phyloP scores from a whole-genome alignment of 345 rosid species.

The Lenwebbia sp. region DNA sequence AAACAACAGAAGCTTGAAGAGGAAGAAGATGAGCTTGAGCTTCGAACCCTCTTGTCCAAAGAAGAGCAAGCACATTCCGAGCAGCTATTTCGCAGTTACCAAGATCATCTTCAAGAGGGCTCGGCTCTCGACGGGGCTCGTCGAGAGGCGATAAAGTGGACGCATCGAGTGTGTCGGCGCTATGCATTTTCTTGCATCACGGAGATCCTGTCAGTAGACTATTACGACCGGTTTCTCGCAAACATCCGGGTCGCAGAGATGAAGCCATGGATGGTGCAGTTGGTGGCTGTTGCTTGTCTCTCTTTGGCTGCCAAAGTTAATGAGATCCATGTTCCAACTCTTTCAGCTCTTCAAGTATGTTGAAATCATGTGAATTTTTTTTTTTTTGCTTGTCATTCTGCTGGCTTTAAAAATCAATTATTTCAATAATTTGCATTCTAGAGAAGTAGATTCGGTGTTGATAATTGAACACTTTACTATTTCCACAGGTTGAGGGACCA shows the following conservation, averaged over 20 bases:
- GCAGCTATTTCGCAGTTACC: not conserved
- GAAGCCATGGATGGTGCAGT: constrained; percentile 6
- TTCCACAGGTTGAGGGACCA: constrained; percentile 34
- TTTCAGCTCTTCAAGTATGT: constrained; percentile 1
- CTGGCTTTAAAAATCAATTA: not conserved
- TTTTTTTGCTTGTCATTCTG: not conserved
- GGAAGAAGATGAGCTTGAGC: not conserved
- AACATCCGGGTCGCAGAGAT: not conserved
- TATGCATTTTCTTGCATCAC: not conserved
- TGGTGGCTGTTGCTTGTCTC: constrained; percentile 4
- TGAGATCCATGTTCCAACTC: not conserved
- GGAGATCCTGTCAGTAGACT: not conserved
- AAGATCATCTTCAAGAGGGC: not conserved
- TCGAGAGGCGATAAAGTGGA: not conserved
- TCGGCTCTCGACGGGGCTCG: not conserved
- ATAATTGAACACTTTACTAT: not conserved
- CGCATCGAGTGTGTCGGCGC: not conserved
- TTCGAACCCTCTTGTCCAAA: not conserved
- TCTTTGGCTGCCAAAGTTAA: constrained; percentile 6
- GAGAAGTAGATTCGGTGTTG: not conserved
- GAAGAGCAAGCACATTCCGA: not conserved
- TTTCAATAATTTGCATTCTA: not conserved
- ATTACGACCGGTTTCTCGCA: not conserved
- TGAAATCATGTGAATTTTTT: not conserved
- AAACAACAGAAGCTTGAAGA: not conserved